phyloP scores from a whole-genome alignment of 1,284 basidiomycete genomes.

The Kwoniella shivajii region DNA sequence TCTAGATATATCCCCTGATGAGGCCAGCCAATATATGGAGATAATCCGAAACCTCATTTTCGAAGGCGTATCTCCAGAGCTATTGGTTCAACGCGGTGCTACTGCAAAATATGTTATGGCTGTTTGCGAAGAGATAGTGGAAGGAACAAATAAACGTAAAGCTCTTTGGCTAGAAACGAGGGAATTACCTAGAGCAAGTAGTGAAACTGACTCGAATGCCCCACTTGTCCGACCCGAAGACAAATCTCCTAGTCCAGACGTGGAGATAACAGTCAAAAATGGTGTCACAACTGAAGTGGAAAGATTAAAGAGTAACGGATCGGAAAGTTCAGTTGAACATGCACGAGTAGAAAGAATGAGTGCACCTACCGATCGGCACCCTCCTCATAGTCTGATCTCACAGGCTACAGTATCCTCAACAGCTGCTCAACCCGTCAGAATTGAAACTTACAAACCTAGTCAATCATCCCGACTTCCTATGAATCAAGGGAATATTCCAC shows the following conservation, averaged over 20 bases:
- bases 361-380: conserved; percentile 1
- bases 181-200: conserved; percentile 9
- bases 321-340: conserved; percentile 30
- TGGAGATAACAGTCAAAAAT: conserved; percentile 21
- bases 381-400: background rate
- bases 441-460: conserved; percentile 24
- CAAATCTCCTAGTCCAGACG: conserved; percentile 29
- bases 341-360: conserved; percentile 26
- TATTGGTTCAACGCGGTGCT: conserved; percentile 36
- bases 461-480: background rate
- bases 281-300: background rate
- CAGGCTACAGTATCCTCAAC: background rate
- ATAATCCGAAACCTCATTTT: conserved; percentile 39
- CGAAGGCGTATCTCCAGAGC: conserved; percentile 36
- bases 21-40: conserved; percentile 38
- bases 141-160: conserved; percentile 25
- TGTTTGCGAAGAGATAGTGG: conserved; percentile 45
- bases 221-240: background rate
- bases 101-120: conserved; percentile 33
- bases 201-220: conserved; percentile 11
- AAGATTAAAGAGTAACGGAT: conserved; percentile 20
- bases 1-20: conserved; percentile 30
- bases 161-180: conserved; percentile 27
- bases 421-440: conserved; percentile 11
- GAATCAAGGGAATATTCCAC: no score